A percentile compares a stretch with the other conserved stretches of the same genome.
phyloP scores from a whole-genome alignment of 2,329 filamentous ascomycete genomes.

The Byssoonygena ceratinophila region DNA sequence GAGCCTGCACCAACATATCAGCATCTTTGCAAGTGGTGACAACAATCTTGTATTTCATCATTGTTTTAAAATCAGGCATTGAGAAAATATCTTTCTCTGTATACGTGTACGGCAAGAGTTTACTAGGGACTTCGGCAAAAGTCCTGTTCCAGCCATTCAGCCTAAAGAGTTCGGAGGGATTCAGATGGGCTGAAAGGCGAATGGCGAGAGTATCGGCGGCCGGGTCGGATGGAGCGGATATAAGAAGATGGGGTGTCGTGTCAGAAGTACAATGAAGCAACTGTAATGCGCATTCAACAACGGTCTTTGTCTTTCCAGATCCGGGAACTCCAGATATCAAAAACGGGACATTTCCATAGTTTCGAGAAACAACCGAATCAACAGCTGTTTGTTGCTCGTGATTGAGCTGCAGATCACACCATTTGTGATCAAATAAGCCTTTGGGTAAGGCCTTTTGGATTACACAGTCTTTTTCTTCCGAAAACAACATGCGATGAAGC shows the following conservation, averaged over 20 bases:
- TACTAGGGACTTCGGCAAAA: constrained; percentile 35
- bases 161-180: constrained; percentile 32
- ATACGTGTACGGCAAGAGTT: constrained; percentile 32
- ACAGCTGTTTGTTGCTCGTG: constrained; percentile 42
- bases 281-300: constrained; percentile 37
- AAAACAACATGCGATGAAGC: constrained; percentile 37
- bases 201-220: constrained; percentile 38
- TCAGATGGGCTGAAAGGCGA: constrained; percentile 30
- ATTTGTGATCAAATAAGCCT: constrained; percentile 25
- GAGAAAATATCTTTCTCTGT: constrained; percentile 34
- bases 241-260: constrained; percentile 28
- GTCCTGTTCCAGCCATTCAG: constrained; percentile 34
- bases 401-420: constrained; percentile 36
- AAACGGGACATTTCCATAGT: constrained; percentile 39
- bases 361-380: constrained; percentile 30
- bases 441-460: constrained; percentile 33
- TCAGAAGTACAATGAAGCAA: constrained; percentile 16
- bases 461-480: constrained; percentile 28
- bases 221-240: constrained; percentile 40
- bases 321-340: constrained; percentile 42
- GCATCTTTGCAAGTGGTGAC: constrained; percentile 36
- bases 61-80: constrained; percentile 29
- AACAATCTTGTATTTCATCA: constrained; percentile 36
- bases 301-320: constrained; percentile 44
- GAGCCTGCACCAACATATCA: constrained; percentile 34